A percentile compares a stretch with the other conserved stretches of the same genome.
phyloP scores from a whole-genome alignment of 768 basidiomycete genomes.

The Lepiota venenata region DNA sequence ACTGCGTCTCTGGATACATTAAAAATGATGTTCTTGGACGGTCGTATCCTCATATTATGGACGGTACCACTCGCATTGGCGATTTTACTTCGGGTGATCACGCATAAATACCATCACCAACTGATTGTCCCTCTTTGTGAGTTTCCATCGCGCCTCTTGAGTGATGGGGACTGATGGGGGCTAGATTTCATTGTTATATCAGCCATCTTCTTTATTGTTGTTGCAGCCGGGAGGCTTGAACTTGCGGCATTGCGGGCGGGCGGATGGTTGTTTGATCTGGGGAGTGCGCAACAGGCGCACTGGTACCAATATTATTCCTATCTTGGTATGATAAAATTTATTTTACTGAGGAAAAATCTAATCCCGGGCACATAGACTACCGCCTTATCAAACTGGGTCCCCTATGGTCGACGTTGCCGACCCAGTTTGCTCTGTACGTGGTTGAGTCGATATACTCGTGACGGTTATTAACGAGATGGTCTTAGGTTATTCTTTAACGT shows the following conservation, averaged over 20 bases:
- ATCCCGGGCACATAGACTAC: constrained; percentile 44
- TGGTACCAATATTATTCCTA: constrained; percentile 91
- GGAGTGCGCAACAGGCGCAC: constrained; percentile 27
- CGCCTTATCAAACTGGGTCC: constrained; percentile 55
- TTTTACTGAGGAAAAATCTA: not conserved
- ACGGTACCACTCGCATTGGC: constrained; percentile 75
- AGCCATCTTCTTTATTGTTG: constrained; percentile 77
- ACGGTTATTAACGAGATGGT: not conserved
- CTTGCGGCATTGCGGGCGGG: constrained; percentile 52
- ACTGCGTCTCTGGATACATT: constrained; percentile 62
- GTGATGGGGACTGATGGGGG: not conserved
- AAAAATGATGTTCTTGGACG: constrained; percentile 61
- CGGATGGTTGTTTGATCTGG: constrained; percentile 89
- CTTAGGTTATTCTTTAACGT: constrained; percentile 78
- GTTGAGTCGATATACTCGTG: not conserved
- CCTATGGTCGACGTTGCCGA: constrained; percentile 84
- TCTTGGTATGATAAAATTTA: constrained; percentile 51
- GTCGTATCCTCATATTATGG: constrained; percentile 73
- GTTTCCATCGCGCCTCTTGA: constrained; percentile 23
- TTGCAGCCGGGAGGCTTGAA: constrained; percentile 59
- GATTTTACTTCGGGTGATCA: constrained; percentile 74
- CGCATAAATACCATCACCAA: constrained; percentile 78
- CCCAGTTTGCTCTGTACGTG: constrained; percentile 86
- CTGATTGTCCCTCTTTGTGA: constrained; percentile 86
- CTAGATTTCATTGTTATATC: constrained; percentile 82